Base-by-base conservation (phyloP, 163 green algal species). In the Scenedesmus sp. region DNA sequence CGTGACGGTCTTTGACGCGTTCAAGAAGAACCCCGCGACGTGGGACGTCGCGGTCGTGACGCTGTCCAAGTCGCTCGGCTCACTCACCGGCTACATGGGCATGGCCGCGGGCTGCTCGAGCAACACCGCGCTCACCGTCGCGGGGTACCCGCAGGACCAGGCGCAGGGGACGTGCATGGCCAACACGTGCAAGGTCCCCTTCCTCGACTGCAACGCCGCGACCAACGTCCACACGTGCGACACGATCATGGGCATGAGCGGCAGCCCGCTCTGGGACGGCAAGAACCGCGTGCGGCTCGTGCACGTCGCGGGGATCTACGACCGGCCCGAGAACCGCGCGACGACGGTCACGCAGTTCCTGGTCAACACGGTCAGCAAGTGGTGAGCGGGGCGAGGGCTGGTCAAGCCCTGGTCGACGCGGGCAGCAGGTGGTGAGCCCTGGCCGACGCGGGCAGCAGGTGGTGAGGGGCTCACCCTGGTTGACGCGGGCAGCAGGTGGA, bases 31-130 rank as follows among this genome's bases (percentile, higher is more conserved):
- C 36, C 75, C 75, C 18, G 24, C 64, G 7, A 76, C 64, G 1
- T 85, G 79, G 60, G 84, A 88, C 63, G 76, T 88, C 10, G 84
- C 84, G 3, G 58, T 88, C 13, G 81, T 88, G 26, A 84, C 67
- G 11, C 71, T 88, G 6, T 48, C 47, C 5, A 31, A 77, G 57
- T 67, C 65, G n/a, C 58, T 88, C 13, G 84, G 84, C 13, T 48
- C 51, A 3, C 13, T 70, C 39, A 67, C 84, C 4, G 84, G 84
- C 2, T 87, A 81, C 67, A 83, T 88, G 75, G 84, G 84, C 48
- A 80, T 88, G 47, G 80, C 80, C n/a, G 76, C 80, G 31, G 79
- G 70, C 13, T 88, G 84, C 64, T 69, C 15, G 54, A 71, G 60
- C 18, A 76, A 70, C 29, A 66, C 72, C 26, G 36, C 47, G 53